phyloP scores from a whole-genome alignment of 768 basidiomycete species.

The Strobilomyces confusus region DNA sequence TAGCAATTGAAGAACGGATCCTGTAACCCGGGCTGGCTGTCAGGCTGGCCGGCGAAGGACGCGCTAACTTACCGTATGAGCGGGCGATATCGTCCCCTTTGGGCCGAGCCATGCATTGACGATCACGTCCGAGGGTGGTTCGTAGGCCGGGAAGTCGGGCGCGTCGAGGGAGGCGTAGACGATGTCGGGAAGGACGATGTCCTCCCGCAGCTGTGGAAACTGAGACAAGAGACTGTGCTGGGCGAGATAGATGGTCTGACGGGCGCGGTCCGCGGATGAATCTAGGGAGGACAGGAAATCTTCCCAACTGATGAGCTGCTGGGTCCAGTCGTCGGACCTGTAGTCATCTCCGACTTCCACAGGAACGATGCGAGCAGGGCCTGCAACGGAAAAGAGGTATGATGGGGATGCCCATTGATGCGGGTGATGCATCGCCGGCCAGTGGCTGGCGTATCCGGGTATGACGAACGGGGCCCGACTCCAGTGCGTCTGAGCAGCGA shows the following conservation, averaged over 20 bases:
- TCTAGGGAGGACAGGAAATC: slow-evolving; percentile 56
- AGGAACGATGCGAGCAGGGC: slow-evolving; percentile 81
- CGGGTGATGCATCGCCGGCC: slow-evolving; percentile 65
- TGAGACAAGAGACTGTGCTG: slow-evolving; percentile 86
- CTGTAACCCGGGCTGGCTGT: slow-evolving; percentile 36
- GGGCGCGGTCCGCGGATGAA: slow-evolving; percentile 19
- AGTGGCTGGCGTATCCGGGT: slow-evolving; percentile 54
- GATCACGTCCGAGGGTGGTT: slow-evolving; percentile 60
- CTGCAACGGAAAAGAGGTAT: slow-evolving; percentile 70
- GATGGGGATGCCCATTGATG: slow-evolving; percentile 60
- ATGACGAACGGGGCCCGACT: slow-evolving; percentile 69
- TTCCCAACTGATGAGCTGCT: slow-evolving; percentile 74
- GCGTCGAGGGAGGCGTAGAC: slow-evolving; percentile 61
- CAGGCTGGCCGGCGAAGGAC: slow-evolving; percentile 1
- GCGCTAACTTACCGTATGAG: slow-evolving; percentile 68
- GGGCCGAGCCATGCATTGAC: slow-evolving; percentile 86
- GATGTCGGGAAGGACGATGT: slow-evolving; percentile 86
- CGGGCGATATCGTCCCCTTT: slow-evolving; percentile 74
- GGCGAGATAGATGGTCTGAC: slow-evolving; percentile 70
- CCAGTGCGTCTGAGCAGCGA: slow-evolving; percentile 45
- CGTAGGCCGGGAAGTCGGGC: slow-evolving; percentile 47
- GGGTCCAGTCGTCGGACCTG: slow-evolving; percentile 75
- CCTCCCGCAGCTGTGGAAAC: slow-evolving; percentile 71
- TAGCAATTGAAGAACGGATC: slow-evolving; percentile 95
- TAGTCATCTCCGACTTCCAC: slow-evolving; percentile 89